Conservation (phyloP, 768 basidiomycete genomes). For the Suillus tomentosus region DNA sequence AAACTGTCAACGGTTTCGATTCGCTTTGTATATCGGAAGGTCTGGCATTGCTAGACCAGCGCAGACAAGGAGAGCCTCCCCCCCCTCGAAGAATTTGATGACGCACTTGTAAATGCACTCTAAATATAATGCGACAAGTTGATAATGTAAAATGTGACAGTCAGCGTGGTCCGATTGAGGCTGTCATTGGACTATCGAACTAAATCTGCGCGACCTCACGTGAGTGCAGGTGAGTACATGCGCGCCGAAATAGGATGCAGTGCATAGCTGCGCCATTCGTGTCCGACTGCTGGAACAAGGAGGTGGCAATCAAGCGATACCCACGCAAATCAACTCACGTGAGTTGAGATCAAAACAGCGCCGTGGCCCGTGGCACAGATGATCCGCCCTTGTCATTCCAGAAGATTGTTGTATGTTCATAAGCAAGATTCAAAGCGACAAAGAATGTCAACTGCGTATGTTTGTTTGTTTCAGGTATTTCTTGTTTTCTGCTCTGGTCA, state of each 20-base stretch:
- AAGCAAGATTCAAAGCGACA: not conserved
- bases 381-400: not conserved
- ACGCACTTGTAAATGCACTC: not conserved
- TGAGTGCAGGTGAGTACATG: not conserved
- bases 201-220: not conserved
- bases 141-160: not conserved
- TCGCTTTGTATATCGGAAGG: not conserved
- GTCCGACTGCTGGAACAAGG: not conserved
- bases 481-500: not conserved
- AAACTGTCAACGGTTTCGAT: not conserved
- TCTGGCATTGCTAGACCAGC: too few relatives aligned
- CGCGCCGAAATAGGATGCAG: not conserved
- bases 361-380: not conserved
- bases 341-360: not conserved
- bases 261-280: not conserved
- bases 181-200: not conserved
- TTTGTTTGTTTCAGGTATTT: not conserved
- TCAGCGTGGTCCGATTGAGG: not conserved
- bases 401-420: not conserved
- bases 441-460: not conserved
- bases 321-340: not conserved
- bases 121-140: too few relatives aligned
- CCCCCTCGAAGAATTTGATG: not conserved
- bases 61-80: too few relatives aligned
- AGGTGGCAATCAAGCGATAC: not conserved